Evolutionary conservation across 208 protist species (phyloP).

Genomic region (Crithidia sp.): DNA sequence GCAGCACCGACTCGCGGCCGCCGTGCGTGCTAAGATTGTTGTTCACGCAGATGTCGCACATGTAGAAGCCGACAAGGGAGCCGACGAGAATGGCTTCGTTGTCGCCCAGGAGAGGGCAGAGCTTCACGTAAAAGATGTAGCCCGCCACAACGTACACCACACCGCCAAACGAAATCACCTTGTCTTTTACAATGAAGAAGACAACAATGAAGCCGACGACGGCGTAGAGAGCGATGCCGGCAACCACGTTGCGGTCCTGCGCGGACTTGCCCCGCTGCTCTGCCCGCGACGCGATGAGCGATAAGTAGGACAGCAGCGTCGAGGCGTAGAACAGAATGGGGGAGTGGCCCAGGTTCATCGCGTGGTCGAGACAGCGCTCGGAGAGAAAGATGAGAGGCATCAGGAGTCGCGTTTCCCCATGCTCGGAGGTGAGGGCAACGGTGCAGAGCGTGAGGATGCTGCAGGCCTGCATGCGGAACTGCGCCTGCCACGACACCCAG

Average conservation of each 20-base stretch:
- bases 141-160: conserved; percentile 65
- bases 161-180: conserved; percentile 65
- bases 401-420: conserved; percentile 81
- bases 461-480: conserved; percentile 46
- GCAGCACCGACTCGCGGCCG: conserved; percentile 40
- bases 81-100: conserved; percentile 82
- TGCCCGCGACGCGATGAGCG: conserved; percentile 48
- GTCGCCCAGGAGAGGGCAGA: conserved; percentile 59
- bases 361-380: conserved; percentile 65
- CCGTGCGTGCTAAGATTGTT: conserved; percentile 57
- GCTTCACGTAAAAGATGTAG: conserved; percentile 68
- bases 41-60: conserved; percentile 77
- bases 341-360: conserved; percentile 46
- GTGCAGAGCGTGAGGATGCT: conserved; percentile 59
- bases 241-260: conserved; percentile 45
- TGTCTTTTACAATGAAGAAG: conserved; percentile 65
- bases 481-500: conserved; percentile 50
- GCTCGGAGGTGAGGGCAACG: conserved; percentile 59
- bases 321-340: conserved; percentile 86
- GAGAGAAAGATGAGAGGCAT: conserved; percentile 84
- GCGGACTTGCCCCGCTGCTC: conserved; percentile 41
- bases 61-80: conserved; percentile 79
- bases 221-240: conserved; percentile 43
- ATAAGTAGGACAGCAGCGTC: conserved; percentile 77
- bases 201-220: conserved; percentile 53